Evolutionary conservation across 2,329 filamentous ascomycete genomes (phyloP).

Genomic region (Dactylellina haptotyla): DNA sequence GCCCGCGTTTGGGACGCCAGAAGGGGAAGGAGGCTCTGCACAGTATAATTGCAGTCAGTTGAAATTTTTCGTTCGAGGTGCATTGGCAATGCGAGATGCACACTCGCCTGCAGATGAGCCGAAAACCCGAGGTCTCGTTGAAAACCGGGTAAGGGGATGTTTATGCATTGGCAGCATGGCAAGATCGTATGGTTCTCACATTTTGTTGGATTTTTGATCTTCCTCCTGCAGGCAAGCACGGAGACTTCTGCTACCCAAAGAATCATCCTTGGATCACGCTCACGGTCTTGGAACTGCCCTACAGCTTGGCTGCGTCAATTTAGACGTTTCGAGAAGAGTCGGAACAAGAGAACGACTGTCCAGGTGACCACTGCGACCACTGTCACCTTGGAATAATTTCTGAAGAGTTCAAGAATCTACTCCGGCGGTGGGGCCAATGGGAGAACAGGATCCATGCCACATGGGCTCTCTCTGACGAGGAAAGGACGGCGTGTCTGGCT

Average conservation of each 20-base stretch:
- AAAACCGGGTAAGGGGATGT: slow-evolving; percentile 28
- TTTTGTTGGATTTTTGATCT: slow-evolving; percentile 17
- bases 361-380: no score
- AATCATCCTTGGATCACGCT: slow-evolving; percentile 26
- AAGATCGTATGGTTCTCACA: no score
- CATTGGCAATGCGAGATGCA: slow-evolving; percentile 18
- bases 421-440: slow-evolving; percentile 25
- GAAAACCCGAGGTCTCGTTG: slow-evolving; percentile 30
- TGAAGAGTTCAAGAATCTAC: not conserved
- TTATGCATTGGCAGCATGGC: no score
- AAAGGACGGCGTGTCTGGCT: slow-evolving; percentile 14
- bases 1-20: not conserved
- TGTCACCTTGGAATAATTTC: slow-evolving; percentile 11
- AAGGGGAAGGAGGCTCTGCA: slow-evolving; percentile 41
- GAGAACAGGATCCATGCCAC: slow-evolving; percentile 23
- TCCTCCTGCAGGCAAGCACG: slow-evolving; percentile 19
- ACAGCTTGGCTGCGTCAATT: slow-evolving; percentile 48
- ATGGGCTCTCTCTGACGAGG: slow-evolving; percentile 12
- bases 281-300: slow-evolving; percentile 40
- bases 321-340: not conserved
- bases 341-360: slow-evolving; percentile 10
- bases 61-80: not conserved
- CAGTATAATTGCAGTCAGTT: not conserved
- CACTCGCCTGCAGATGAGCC: slow-evolving; percentile 16
- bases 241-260: slow-evolving; percentile 33